Evolutionary conservation across 768 basidiomycete species (phyloP).

Genomic region (Fomitopsis pulvina): DNA sequence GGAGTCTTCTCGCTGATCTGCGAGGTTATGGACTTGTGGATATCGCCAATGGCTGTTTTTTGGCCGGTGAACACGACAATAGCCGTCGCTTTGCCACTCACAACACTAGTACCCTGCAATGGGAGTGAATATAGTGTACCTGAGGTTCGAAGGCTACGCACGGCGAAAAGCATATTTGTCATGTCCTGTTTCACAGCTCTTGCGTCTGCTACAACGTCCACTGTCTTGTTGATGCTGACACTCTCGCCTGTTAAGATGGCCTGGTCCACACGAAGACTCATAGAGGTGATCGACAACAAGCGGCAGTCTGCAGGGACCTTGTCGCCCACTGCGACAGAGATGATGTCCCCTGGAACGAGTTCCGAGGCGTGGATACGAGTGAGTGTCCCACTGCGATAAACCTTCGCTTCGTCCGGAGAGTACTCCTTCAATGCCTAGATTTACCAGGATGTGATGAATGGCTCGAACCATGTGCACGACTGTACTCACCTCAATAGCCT

Average conservation of each 20-base stretch:
- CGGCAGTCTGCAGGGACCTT: slow-evolving; percentile 94
- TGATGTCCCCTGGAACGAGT: slow-evolving; percentile 92
- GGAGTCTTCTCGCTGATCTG: slow-evolving; percentile 97
- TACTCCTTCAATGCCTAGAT: slow-evolving; percentile 90
- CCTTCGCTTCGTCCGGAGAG: slow-evolving; percentile 94
- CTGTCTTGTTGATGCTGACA: slow-evolving; percentile 77
- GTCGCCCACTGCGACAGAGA: slow-evolving; percentile 89
- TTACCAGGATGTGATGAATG: not conserved
- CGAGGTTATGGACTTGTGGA: slow-evolving; percentile 91
- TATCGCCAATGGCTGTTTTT: slow-evolving; percentile 91
- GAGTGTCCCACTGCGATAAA: slow-evolving; percentile 65
- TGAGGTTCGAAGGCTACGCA: slow-evolving; percentile 28
- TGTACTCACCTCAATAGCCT: slow-evolving; percentile 89
- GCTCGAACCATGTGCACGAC: not conserved
- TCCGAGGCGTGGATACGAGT: slow-evolving; percentile 76
- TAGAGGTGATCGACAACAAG: slow-evolving; percentile 82
- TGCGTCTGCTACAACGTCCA: slow-evolving; percentile 58
- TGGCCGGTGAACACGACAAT: slow-evolving; percentile 84
- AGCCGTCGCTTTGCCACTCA: slow-evolving; percentile 85
- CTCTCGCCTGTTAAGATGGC: slow-evolving; percentile 96
- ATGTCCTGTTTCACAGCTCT: slow-evolving; percentile 96
- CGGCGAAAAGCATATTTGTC: slow-evolving; percentile 94
- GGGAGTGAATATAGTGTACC: not conserved
- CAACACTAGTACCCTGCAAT: slow-evolving; percentile 85
- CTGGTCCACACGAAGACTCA: slow-evolving; percentile 92